phyloP scores from a whole-genome alignment of 1,284 basidiomycete genomes.

The Rhodotorula sp. region DNA sequence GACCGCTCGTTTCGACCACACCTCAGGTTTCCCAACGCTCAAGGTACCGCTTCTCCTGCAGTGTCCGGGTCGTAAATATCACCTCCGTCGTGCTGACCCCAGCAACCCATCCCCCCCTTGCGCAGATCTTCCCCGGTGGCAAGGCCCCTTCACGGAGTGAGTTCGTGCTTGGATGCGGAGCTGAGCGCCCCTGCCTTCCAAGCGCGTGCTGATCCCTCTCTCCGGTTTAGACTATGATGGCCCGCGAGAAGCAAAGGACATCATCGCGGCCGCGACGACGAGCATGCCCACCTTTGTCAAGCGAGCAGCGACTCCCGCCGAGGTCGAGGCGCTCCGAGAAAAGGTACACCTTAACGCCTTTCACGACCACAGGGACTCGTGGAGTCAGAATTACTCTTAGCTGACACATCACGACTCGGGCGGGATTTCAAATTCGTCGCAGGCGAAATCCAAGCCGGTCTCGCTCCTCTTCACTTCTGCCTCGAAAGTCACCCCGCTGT shows the following conservation, averaged over 20 bases:
- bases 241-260: constrained; percentile 47
- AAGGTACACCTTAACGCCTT: constrained; percentile 8
- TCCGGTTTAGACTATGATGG: constrained; percentile 47
- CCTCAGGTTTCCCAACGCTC: constrained; percentile 49
- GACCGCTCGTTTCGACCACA: not conserved
- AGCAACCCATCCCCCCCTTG: too few species aligned
- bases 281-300: constrained; percentile 49
- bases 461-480: constrained; percentile 44
- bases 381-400: too few species aligned
- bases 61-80: too few species aligned
- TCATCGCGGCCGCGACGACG: constrained; percentile 48
- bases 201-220: not conserved
- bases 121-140: constrained; percentile 38
- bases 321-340: constrained; percentile 33
- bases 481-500: constrained; percentile 41
- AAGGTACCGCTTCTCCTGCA: constrained; percentile 38
- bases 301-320: constrained; percentile 44
- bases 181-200: too few species aligned
- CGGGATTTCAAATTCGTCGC: not conserved
- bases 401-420: not conserved
- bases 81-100: not conserved
- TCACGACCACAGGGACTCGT: not conserved
- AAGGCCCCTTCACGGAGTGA: constrained; percentile 47
- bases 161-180: constrained; percentile 20
- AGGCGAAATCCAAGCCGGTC: constrained; percentile 38